Base-by-base conservation (phyloP, 108 stramenopile genomes). In the Cyclotella baltica region DNA sequence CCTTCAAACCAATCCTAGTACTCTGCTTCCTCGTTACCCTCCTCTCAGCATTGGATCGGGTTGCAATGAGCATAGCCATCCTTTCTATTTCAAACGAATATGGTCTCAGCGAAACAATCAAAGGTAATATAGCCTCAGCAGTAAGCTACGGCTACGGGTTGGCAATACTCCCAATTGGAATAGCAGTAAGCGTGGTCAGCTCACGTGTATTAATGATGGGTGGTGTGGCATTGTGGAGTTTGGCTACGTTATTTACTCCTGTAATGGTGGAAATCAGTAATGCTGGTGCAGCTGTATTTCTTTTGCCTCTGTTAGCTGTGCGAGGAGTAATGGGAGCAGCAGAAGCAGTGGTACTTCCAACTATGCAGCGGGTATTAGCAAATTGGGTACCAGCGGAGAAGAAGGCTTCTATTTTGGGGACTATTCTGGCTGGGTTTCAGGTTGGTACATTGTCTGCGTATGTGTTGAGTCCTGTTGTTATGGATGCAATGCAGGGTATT, bases 31-130 rank as follows among this genome's bases (percentile, higher is more conserved):
- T 80, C 15, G 87, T 92, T 0, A 88, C 87, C 31, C 74, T 87
- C 53, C 78, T 95, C 23, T 89, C 86, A 4, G 80, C 92, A 51
- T 69, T 92, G 11, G 90, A 92, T 56, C 82, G 96, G 28, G 95
- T 96, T 1, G 95, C 95, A 16, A 97, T 97, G 96, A 85, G 86
- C 9, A 95, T 97, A 22, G 96, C 96, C 25, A 85, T 97, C 19
- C 56, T 97, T n/a, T 93, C 96, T 19, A 88, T 97, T 80, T 84
- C 90, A 19, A 33, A 74, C 23, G 93, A 93, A 48, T 88, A 91
- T 69, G 84, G 73, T 22, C 93, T 80, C 65, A 74, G 90, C 10
- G 93, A 95, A 36, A 91, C 91, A 9, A 85, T 89, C 61, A 96
- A 97, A 75, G 96, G 96, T 8, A 75, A 89, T 48, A 90, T 97